phyloP scores from a whole-genome alignment of 2,329 filamentous ascomycete species.

The Penicillium crustosum region DNA sequence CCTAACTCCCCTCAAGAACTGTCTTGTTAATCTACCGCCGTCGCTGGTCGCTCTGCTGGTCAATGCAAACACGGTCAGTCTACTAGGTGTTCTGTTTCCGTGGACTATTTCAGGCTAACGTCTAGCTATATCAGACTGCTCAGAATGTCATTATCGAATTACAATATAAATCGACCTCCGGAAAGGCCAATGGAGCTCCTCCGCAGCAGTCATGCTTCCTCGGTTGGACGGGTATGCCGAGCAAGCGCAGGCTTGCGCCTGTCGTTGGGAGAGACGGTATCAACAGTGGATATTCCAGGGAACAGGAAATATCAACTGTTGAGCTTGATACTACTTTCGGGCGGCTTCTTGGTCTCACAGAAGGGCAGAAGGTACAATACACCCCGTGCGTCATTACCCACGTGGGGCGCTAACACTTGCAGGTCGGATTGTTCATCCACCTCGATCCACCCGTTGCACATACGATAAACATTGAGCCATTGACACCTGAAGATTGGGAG shows the following conservation, averaged over 20 bases:
- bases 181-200: conserved; percentile 51
- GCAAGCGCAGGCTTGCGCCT: conserved; percentile 75
- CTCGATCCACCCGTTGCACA: conserved; percentile 87
- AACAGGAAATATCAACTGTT: conserved; percentile 74
- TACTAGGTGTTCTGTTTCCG: conserved; percentile 3
- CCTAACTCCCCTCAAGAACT: conserved; percentile 86
- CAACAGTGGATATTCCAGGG: conserved; percentile 59
- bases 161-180: conserved; percentile 64
- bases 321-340: conserved; percentile 88
- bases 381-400: background rate
- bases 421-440: conserved; percentile 68
- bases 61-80: conserved; percentile 81
- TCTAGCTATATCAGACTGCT: conserved; percentile 59
- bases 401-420: conserved; percentile 40
- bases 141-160: conserved; percentile 98
- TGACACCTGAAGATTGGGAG: conserved; percentile 96
- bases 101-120: conserved; percentile 19
- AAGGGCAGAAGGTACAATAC: conserved; percentile 71
- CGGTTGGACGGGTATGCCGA: conserved; percentile 98
- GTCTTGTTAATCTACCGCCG: conserved; percentile 86
- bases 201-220: conserved; percentile 73
- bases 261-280: conserved; percentile 74
- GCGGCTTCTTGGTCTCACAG: conserved; percentile 69
- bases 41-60: conserved; percentile 80
- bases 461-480: conserved; percentile 93